Evolutionary conservation across 1,284 basidiomycete genomes (phyloP).

Genomic region (Neolentinus lepideus): DNA sequence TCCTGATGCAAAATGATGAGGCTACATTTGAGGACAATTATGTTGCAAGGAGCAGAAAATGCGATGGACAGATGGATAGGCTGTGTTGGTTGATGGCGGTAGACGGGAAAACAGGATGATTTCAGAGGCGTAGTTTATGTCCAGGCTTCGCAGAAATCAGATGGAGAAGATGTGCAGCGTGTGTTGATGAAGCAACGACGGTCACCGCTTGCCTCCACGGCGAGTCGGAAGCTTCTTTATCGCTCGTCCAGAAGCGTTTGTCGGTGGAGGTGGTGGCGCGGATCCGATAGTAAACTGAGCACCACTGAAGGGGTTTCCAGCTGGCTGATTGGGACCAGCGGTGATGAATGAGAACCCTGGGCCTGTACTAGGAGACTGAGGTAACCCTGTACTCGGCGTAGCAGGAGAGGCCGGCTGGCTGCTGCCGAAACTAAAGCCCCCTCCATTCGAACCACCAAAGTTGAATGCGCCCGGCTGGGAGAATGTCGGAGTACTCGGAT

Average conservation of each 20-base stretch:
- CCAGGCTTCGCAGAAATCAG: not conserved
- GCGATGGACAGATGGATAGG: not conserved
- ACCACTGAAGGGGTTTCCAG: not conserved
- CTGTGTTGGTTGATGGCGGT: not conserved
- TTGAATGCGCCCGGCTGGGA: not conserved
- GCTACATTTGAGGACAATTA: not conserved
- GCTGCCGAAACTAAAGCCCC: slow-evolving; percentile 6
- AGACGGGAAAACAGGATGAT: not conserved
- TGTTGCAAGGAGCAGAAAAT: not conserved
- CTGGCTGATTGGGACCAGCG: not conserved
- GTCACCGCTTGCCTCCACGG: not conserved
- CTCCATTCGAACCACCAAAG: not conserved
- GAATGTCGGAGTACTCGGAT: not conserved
- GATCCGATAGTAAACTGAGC: not conserved
- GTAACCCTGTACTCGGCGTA: slow-evolving; percentile 6
- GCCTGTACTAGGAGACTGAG: slow-evolving; percentile 10
- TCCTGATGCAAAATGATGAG: not conserved
- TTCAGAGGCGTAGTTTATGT: not conserved
- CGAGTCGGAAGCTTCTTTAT: slow-evolving; percentile 47
- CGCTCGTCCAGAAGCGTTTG: slow-evolving; percentile 21
- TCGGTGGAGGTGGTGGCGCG: not conserved
- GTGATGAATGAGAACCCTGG: not conserved
- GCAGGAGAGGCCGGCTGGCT: not conserved
- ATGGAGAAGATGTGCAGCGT: not conserved
- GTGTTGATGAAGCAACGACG: not conserved